Conservation (phyloP, 2,329 filamentous ascomycete species). For the Pseudogymnoascus verrucosus region DNA sequence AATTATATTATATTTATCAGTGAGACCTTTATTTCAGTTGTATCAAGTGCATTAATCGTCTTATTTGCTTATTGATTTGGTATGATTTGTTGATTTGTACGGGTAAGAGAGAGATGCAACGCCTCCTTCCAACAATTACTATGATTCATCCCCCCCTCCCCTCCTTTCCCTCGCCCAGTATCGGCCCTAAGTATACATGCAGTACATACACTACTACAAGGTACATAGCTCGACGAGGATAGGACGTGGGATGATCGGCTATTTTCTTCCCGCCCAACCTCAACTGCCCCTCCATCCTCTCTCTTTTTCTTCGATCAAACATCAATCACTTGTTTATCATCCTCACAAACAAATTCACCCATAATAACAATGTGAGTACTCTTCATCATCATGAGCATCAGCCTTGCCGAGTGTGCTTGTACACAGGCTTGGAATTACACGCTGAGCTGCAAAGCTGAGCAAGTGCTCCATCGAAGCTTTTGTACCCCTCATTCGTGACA, state of each 20-base stretch:
- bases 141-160: constrained; percentile 37
- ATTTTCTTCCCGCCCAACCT: constrained; percentile 10
- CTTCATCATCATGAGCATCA: background rate
- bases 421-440: background rate
- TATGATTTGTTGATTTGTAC: background rate
- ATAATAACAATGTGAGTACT: constrained; percentile 3
- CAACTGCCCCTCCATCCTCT: constrained; percentile 9
- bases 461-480: background rate
- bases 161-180: background rate
- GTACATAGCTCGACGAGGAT: background rate
- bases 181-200: constrained; percentile 6
- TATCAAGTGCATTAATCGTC: background rate
- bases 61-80: background rate
- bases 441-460: background rate
- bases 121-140: constrained; percentile 36
- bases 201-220: background rate
- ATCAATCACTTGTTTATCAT: constrained; percentile 7
- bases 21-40: background rate
- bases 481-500: constrained; percentile 7
- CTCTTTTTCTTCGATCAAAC: constrained; percentile 1
- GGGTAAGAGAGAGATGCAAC: background rate
- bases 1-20: background rate
- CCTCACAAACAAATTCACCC: constrained; percentile 3
- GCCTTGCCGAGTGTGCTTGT: background rate
- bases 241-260: constrained; percentile 5